Base-by-base conservation (phyloP, 176 grass and related monocot species). In the Eleusine indica region DNA sequence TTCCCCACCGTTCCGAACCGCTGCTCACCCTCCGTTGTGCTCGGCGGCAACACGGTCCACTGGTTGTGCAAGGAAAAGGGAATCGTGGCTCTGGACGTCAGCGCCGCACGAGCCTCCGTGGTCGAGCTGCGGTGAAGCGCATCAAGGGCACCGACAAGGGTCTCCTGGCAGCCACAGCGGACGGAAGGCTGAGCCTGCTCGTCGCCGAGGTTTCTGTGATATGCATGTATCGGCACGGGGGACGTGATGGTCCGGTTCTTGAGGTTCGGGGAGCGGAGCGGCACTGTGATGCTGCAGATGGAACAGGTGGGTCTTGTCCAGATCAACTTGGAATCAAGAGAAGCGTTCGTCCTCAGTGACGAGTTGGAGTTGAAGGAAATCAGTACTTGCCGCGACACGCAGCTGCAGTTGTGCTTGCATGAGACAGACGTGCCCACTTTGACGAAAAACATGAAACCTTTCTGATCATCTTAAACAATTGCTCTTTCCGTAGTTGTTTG, bases 251-350 rank as follows among this genome's bases (percentile, higher is more conserved):
- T 75, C 0, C 1, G 6, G 41, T 30, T 87, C 4, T 3, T 17
- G n/a, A 65, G 16, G 3, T 87, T 82, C 80, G 66, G 66, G 2
- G 66, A 87, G 56, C 9, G 66, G 35, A 87, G 43, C 42, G 54
- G 79, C 53, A 54, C 44, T 4, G 66, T 77, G 70, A 12, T 75
- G 15, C 28, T 86, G 49, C 12, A 46, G 58, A 53, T 86, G 77
- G 8, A 9, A 5, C 2, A 4, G 1, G 22, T 58, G 13, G 70
- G 71, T 25, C 70, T 86, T 22, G n/a, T 75, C 2, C 35, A 18
- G 61, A 18, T 76, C 46, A 52, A 32, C 72, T 44, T 76, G 21
- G 47, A 28, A 4, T 29, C 73, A 3, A 35, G 17, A 6, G 38
- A 76, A 63, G 46, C 42, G 2, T 17, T 1, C 11, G 28, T 82